Evolutionary conservation across 805 yeast species (phyloP).

Genomic region (Candida vartiovaarae): DNA sequence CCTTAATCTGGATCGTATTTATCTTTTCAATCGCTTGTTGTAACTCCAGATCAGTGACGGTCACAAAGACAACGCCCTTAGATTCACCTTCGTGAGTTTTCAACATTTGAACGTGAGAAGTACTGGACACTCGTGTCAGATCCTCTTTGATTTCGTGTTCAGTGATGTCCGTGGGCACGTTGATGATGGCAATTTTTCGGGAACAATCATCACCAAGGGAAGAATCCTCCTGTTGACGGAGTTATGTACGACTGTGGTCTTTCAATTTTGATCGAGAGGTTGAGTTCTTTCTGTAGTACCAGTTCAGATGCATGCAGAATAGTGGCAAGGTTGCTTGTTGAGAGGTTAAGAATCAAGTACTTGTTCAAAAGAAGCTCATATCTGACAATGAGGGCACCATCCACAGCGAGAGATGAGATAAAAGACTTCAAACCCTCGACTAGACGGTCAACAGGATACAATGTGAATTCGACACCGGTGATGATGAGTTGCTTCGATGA

Average conservation of each 20-base stretch:
- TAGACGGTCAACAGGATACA: constrained; percentile 29
- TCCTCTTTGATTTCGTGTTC: constrained; percentile 38
- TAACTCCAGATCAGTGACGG: constrained; percentile 21
- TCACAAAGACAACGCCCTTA: constrained; percentile 53
- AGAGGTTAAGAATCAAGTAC: constrained; percentile 43
- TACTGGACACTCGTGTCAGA: constrained; percentile 27
- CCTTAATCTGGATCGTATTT: constrained; percentile 30
- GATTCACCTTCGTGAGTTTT: constrained; percentile 41
- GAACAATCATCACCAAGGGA: constrained; percentile 30
- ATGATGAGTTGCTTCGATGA: constrained; percentile 23
- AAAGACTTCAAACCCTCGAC: constrained; percentile 39
- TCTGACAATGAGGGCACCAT: constrained; percentile 31
- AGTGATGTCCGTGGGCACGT: constrained; percentile 36
- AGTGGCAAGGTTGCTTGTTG: constrained; percentile 48
- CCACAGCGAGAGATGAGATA: constrained; percentile 35
- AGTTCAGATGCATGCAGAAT: constrained; percentile 38
- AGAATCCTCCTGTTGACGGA: constrained; percentile 16
- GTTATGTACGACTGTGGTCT: constrained; percentile 43
- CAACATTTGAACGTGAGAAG: constrained; percentile 1
- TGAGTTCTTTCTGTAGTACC: constrained; percentile 26
- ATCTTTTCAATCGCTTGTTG: constrained; percentile 25
- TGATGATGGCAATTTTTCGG: constrained; percentile 38
- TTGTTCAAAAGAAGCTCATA: constrained; percentile 27
- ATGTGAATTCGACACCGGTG: constrained; percentile 24
- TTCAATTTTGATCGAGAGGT: constrained; percentile 25